A percentile compares a stretch with the other conserved stretches of the same genome.
phyloP scores from a whole-genome alignment of 1,284 basidiomycete species.

The Thecaphora thlaspeos region DNA sequence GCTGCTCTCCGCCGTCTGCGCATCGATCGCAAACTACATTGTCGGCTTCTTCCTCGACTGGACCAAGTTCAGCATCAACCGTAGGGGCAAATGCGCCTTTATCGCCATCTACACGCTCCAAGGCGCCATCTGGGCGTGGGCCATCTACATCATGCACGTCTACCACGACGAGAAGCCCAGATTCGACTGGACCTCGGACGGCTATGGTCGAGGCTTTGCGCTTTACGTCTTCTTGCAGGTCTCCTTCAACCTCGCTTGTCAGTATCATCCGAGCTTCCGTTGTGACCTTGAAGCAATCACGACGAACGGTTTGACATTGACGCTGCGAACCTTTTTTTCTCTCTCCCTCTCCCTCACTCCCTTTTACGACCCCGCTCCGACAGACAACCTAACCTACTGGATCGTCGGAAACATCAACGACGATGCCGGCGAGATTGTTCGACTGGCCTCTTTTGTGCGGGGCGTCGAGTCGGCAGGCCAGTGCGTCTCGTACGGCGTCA shows the following conservation, averaged over 20 bases:
- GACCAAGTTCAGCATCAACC: constrained; percentile 40
- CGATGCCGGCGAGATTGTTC: constrained; percentile 45
- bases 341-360: constrained; percentile 4
- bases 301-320: too few relatives aligned
- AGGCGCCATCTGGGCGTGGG: constrained; percentile 54
- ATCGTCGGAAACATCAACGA: constrained; percentile 33
- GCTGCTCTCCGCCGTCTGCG: constrained; percentile 52
- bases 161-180: constrained; percentile 25
- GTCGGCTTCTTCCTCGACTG: constrained; percentile 58
- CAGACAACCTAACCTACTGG: constrained; percentile 46
- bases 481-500: constrained; percentile 53
- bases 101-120: constrained; percentile 40
- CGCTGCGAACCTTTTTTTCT: too few relatives aligned
- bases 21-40: constrained; percentile 50
- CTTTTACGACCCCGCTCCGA: constrained; percentile 30
- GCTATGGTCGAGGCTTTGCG: constrained; percentile 50
- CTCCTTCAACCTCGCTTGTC: constrained; percentile 34
- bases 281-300: too few relatives aligned
- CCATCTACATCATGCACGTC: constrained; percentile 49
- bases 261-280: too few relatives aligned
- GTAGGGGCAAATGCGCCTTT: constrained; percentile 40
- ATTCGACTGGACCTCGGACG: constrained; percentile 46
- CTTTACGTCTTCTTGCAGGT: constrained; percentile 52
- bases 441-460: constrained; percentile 49
- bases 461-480: constrained; percentile 52